Base-by-base conservation (phyloP, 768 basidiomycete species). In the Lactarius hatsudake region DNA sequence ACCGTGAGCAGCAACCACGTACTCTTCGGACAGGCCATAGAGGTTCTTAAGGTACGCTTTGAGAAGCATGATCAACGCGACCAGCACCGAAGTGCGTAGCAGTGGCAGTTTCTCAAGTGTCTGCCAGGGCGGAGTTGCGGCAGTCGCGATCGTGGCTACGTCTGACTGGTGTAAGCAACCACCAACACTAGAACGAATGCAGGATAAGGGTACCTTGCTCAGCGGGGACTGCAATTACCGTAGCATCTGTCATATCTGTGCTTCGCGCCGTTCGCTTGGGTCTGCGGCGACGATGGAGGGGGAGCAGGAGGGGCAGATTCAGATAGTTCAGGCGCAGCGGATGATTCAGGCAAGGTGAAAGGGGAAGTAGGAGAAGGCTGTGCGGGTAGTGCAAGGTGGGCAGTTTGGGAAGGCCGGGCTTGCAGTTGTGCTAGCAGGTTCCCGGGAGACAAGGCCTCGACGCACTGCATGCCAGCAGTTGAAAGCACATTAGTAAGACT, bases 11-110 rank as follows among this genome's bases (percentile, higher is more conserved):
- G 28, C 12, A 5, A 51, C n/a, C 51, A 81, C 91, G 66, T 74
- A 96, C 96, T 97, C 95, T 80, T 98, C 96, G 2, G 93, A 90
- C 45, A 98, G 76, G 2, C 88, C 86, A 74, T 98, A 99, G 17
- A 93, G 73, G 1, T 76, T 76, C 74, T 98, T 95, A 65, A 99
- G 81, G 76, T 98, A 85, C 5, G 88, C 84, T 73, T 96, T 96
- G 38, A 98, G 82, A 36, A 96, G 79, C 83, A 98, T 89, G 58
- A 93, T 86, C 73, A 98, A 85, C n/a, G 87, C 86, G 26, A 94
- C 82, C 59, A 92, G 82, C 45, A 95, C 82, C 12, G 94, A 92
- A 32, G 82, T 87, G 70, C 88, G 81, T 79, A 89, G 81, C 5
- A 86, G 64, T 18, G 70, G 72, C 2, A 74, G 54, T 43, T 72